These are phyloP conservation scores for Trametes polyzona DNA, from an alignment of 1,284 basidiomycete genomes.

Conservation along the genomic window DNA sequence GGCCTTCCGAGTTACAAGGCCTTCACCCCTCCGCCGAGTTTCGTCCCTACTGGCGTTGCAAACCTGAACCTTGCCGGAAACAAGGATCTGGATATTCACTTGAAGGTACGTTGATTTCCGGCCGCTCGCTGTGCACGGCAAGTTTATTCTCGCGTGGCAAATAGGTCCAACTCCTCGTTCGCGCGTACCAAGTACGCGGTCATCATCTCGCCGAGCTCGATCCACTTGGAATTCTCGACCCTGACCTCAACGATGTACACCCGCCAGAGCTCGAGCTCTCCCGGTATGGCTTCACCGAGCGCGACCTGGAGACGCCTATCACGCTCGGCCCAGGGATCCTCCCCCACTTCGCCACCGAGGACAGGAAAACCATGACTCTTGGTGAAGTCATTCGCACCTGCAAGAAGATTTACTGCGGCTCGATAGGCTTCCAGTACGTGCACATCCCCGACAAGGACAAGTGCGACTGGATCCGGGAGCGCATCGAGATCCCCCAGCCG, in stretches of 20 bases:
- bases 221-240: slow-evolving; percentile 90
- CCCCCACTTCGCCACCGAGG: slow-evolving; percentile 90
- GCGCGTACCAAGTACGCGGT: slow-evolving; percentile 98
- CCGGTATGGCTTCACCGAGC: slow-evolving; percentile 94
- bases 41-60: slow-evolving; percentile 79
- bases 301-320: slow-evolving; percentile 94
- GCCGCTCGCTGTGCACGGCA: background rate
- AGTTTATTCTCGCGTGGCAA: background rate
- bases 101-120: slow-evolving; percentile 69
- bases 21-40: slow-evolving; percentile 82
- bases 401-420: slow-evolving; percentile 94
- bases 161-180: slow-evolving; percentile 93
- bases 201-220: slow-evolving; percentile 97
- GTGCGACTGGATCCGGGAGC: slow-evolving; percentile 99
- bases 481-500: slow-evolving; percentile 94
- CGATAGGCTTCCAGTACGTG: slow-evolving; percentile 96
- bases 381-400: slow-evolving; percentile 92
- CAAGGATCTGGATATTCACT: slow-evolving; percentile 87
- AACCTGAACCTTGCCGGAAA: slow-evolving; percentile 74
- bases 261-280: slow-evolving; percentile 92
- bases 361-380: slow-evolving; percentile 85
- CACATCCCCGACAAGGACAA: slow-evolving; percentile 99
- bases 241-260: slow-evolving; percentile 77
- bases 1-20: slow-evolving; percentile 87
- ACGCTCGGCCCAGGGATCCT: slow-evolving; percentile 95